Conservation (phyloP, 306 rosid genomes). For the Alnus rubra region DNA sequence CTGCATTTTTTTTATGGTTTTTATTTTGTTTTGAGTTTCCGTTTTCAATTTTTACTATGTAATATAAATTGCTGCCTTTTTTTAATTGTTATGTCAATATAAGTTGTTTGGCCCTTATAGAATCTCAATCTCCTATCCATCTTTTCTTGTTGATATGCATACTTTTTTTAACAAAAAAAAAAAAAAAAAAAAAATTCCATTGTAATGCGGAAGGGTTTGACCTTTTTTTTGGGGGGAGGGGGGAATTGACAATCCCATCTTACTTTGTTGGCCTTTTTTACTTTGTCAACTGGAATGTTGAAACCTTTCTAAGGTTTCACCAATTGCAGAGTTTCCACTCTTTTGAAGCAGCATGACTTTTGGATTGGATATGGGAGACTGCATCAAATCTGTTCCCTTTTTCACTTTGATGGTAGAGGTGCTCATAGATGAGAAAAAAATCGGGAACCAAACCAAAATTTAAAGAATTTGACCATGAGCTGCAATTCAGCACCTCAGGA, state of each 20-base stretch:
- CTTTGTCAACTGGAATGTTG: not conserved
- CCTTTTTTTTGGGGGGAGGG: not conserved
- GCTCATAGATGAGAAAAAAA: not conserved
- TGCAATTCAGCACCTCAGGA: not conserved
- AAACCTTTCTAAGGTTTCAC: too few relatives aligned
- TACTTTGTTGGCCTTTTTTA: too few relatives aligned
- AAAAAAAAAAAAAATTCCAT: not conserved
- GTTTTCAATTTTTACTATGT: not conserved
- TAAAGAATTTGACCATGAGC: not conserved
- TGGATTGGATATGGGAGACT: not conserved
- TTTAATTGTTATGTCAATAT: not conserved
- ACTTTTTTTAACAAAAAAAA: not conserved
- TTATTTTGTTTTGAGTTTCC: not conserved
- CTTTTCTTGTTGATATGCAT: not conserved
- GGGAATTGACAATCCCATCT: not conserved
- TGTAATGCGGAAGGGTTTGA: not conserved
- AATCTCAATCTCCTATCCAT: not conserved
- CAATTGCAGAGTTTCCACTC: not conserved
- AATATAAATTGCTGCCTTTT: not conserved
- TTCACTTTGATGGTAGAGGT: not conserved
- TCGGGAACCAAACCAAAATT: not conserved
- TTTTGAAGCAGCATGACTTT: not conserved
- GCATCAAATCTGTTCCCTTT: not conserved
- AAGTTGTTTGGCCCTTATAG: not conserved
- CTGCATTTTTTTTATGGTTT: not conserved